These are phyloP conservation scores for Yamadazyma scolyti DNA, from an alignment of 805 yeast species.

Conservation along the genomic window DNA sequence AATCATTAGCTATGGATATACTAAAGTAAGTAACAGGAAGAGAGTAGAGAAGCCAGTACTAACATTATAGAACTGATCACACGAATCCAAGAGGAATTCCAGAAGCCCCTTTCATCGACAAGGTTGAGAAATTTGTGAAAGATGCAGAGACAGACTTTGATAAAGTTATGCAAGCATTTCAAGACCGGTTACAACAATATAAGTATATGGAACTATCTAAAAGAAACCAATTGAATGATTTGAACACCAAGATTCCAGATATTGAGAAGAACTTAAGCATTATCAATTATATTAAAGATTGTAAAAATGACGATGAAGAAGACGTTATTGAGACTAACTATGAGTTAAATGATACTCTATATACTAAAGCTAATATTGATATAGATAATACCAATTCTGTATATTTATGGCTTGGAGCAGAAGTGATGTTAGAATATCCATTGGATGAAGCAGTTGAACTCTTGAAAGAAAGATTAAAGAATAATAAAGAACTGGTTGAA, in stretches of 20 bases:
- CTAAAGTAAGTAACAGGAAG: slow-evolving; percentile 9
- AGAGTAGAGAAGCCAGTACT: neutral
- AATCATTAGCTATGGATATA: slow-evolving; percentile 14
- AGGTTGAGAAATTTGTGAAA: slow-evolving; percentile 71
- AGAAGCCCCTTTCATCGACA: slow-evolving; percentile 88
- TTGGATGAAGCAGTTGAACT: slow-evolving; percentile 80
- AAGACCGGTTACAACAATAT: slow-evolving; percentile 85
- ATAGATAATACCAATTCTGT: slow-evolving; percentile 56
- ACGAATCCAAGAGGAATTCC: slow-evolving; percentile 95
- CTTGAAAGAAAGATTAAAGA: slow-evolving; percentile 55
- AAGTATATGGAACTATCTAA: slow-evolving; percentile 76
- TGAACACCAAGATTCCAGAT: slow-evolving; percentile 82
- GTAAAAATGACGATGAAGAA: slow-evolving; percentile 32
- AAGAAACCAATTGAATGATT: slow-evolving; percentile 45
- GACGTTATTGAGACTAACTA: slow-evolving; percentile 63
- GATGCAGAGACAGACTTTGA: slow-evolving; percentile 64
- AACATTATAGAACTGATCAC: slow-evolving; percentile 43
- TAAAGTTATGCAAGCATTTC: slow-evolving; percentile 65
- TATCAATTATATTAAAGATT: slow-evolving; percentile 55
- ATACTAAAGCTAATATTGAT: slow-evolving; percentile 73
- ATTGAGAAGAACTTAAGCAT: slow-evolving; percentile 79
- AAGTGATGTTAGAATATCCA: slow-evolving; percentile 94
- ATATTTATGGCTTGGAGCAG: slow-evolving; percentile 96
- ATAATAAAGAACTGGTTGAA: slow-evolving; percentile 56
- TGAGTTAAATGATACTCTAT: slow-evolving; percentile 90